Percentiles rank a stretch among this genome's conserved stretches.
These are phyloP conservation scores for Diaporthe velutina DNA, from an alignment of 2,329 filamentous ascomycete genomes.

Conservation along the genomic window DNA sequence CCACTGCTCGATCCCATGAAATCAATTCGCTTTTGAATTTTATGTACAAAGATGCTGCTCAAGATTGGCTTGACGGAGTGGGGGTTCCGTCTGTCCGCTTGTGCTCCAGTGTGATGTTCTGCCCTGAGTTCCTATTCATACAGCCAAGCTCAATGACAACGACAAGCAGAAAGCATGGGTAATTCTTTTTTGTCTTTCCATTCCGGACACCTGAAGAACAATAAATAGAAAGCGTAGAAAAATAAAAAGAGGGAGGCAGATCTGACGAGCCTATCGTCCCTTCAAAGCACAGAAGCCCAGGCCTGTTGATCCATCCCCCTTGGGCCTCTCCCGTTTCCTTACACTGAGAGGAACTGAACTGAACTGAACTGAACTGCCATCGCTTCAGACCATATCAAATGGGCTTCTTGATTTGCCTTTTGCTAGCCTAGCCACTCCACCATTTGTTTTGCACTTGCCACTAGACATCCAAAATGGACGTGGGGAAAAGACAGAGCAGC, in stretches of 20 bases:
- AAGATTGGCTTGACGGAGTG: not conserved
- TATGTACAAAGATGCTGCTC: constrained; percentile 12
- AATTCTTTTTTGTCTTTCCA: constrained; percentile 39
- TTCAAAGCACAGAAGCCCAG: not conserved
- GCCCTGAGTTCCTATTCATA: constrained; percentile 11
- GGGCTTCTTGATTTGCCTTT: not conserved
- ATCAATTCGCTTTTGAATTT: constrained; percentile 9
- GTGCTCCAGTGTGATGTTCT: constrained; percentile 9
- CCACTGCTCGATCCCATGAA: not conserved
- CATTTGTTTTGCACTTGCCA: not conserved
- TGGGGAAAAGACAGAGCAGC: not conserved
- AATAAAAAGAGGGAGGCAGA: constrained; percentile 2
- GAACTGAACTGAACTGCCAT: not conserved
- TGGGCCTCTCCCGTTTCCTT: not conserved
- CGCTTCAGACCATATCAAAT: constrained; percentile 9
- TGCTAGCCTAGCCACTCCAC: not conserved
- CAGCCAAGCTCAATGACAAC: constrained; percentile 21
- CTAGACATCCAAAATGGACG: constrained; percentile 16
- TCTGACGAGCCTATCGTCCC: constrained; percentile 17
- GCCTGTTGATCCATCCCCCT: not conserved
- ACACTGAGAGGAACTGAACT: constrained; percentile 1
- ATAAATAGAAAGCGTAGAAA: not conserved
- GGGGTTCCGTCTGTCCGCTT: not conserved
- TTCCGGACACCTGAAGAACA: constrained; percentile 35
- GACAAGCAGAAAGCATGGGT: constrained; percentile 30